phyloP scores from a whole-genome alignment of 345 rosid species.

The Eucalyptus guilfoylei region DNA sequence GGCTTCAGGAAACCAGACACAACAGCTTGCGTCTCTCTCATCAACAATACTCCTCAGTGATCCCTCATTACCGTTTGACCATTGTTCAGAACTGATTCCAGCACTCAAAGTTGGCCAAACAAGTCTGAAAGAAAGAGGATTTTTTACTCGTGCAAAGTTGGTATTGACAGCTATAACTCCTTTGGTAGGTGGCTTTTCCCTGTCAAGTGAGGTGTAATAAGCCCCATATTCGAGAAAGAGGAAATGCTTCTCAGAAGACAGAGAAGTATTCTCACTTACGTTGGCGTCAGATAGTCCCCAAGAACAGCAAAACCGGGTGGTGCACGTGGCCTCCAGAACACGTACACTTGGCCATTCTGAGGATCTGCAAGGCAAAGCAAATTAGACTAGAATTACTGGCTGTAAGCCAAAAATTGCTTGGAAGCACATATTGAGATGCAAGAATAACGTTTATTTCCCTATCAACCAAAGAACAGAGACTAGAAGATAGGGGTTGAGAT shows the following conservation, averaged over 20 bases:
- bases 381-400: not conserved
- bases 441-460: not conserved
- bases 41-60: not conserved
- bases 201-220: slow-evolving; percentile 22
- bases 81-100: slow-evolving; percentile 21
- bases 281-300: slow-evolving; percentile 89
- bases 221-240: not conserved
- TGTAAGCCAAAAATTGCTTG: not conserved
- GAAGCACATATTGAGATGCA: not conserved
- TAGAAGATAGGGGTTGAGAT: not conserved
- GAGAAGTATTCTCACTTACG: slow-evolving; percentile 33
- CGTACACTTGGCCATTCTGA: slow-evolving; percentile 43
- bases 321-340: slow-evolving; percentile 90
- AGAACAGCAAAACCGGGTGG: slow-evolving; percentile 96
- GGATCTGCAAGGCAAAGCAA: slow-evolving; percentile 30
- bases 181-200: slow-evolving; percentile 97
- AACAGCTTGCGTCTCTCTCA: slow-evolving; percentile 29
- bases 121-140: slow-evolving; percentile 67
- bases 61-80: not conserved
- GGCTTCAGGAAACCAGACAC: slow-evolving; percentile 93
- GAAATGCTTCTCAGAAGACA: not conserved
- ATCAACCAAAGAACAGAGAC: not conserved
- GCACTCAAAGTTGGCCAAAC: slow-evolving; percentile 54
- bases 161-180: slow-evolving; percentile 86
- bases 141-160: slow-evolving; percentile 66